Evolutionary conservation across 1,284 basidiomycete genomes (phyloP).

Genomic region (Leccinum subrobustum): DNA sequence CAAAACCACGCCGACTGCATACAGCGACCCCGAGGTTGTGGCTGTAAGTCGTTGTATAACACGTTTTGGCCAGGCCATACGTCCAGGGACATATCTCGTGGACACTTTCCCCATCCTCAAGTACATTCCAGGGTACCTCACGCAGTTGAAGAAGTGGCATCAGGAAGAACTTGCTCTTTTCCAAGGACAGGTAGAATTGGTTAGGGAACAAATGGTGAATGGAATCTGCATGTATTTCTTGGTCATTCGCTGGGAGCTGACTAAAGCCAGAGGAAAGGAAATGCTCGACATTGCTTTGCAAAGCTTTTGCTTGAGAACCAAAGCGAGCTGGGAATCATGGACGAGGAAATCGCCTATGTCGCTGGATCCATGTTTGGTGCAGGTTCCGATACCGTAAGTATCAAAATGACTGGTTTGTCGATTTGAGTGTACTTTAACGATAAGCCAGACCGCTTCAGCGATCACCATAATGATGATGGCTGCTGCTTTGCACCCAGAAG

Average conservation of each 20-base stretch:
- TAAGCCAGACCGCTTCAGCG: conserved; percentile 25
- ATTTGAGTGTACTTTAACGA: not conserved
- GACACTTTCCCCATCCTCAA: conserved; percentile 56
- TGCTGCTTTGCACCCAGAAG: conserved; percentile 40
- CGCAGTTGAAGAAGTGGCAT: conserved; percentile 51
- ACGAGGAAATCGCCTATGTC: conserved; percentile 32
- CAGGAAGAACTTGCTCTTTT: conserved; percentile 58
- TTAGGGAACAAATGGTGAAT: not conserved
- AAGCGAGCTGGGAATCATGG: conserved; percentile 8
- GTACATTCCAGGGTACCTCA: conserved; percentile 58
- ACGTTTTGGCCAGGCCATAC: conserved; percentile 45
- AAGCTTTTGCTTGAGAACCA: conserved; percentile 25
- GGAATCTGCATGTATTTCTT: not conserved
- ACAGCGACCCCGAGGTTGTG: conserved; percentile 33
- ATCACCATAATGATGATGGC: conserved; percentile 45
- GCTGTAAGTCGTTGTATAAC: conserved; percentile 8
- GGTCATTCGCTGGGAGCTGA: not conserved
- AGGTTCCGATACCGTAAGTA: conserved; percentile 38
- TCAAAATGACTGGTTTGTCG: not conserved
- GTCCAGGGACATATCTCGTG: conserved; percentile 43
- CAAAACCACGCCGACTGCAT: conserved; percentile 35
- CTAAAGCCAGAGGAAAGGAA: conserved; percentile 12
- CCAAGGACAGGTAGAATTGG: conserved; percentile 42
- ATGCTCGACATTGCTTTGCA: conserved; percentile 16
- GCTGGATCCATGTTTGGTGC: conserved; percentile 43